Evolutionary conservation across 2,329 filamentous ascomycete species (phyloP), one percentile per base, ranked within the genome.

Genomic region (Fusarium solani-melongenae): DNA sequence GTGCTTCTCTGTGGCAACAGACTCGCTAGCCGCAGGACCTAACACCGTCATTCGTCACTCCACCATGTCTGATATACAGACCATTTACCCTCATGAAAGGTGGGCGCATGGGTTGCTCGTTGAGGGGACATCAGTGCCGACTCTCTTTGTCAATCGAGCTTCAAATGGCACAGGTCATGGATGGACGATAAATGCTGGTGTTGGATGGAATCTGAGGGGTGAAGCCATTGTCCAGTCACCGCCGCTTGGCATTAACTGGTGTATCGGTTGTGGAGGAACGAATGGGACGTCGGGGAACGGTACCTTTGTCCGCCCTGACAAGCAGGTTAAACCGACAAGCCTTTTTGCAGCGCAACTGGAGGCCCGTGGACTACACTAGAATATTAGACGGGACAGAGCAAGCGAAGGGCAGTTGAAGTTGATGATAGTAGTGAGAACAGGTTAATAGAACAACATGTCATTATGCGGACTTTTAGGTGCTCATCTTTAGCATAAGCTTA

Each of bases 51-150:
- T 70, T 6, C 67, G 76, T 1, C 74, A 77, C 29, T 53, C 41
- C 2, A 68, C 72, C 0, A 29, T 29, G n/a, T 76, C 74, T 0
- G 34, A 60, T 5, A 27, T 60, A 3, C 76, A 77, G 10, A 53
- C 63, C 1, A 64, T 77, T n/a, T 76, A 76, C n/a, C 76, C 76
- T 0, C 76, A 77, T 36, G 55, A 74, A 12, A 59, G 76, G 31
- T 77, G 76, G 76, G 70, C 76, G 0, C 68, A 77, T 14, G 76
- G 76, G 1, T 15, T 77, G 8, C 44, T 77, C 0, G 76, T 77
- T 3, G 76, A 77, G 9, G 41, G 68, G 2, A 74, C 72, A 0
- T 61, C 62, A 0, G 76, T 64, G 0, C 34, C 56, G 0, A 66
- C 61, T 0, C 38, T 56, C 0, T 77, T 77, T 3, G 62, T 67